Percentiles rank a stretch among this genome's conserved stretches.
Evolutionary conservation across 78 protist species (phyloP).

Genomic region (Parvularia atlantis): DNA sequence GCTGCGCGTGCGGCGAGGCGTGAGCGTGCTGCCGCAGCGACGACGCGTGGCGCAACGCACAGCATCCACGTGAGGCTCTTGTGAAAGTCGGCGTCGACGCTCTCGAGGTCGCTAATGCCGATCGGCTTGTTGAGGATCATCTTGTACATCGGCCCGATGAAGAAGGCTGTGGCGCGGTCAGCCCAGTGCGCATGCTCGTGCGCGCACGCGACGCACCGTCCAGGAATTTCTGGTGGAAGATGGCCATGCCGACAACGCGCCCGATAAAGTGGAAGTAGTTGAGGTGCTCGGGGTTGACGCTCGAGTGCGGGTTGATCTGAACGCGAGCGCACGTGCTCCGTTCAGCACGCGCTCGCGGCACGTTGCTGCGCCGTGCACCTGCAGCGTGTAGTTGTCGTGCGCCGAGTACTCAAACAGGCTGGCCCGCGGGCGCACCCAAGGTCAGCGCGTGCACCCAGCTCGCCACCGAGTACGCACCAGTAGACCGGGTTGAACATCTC

Average conservation of each 20-base stretch:
- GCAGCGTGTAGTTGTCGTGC: conserved; percentile 33
- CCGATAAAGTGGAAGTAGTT: conserved; percentile 56
- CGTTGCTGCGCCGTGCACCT: too few relatives aligned
- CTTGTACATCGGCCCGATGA: conserved; percentile 51
- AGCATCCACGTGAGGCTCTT: background rate
- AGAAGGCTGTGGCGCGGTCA: background rate
- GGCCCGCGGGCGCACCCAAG: too few relatives aligned
- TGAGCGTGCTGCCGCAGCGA: too few relatives aligned
- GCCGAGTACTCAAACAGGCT: conserved; percentile 43
- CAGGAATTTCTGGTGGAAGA: conserved; percentile 37
- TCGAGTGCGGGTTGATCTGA: conserved; percentile 36
- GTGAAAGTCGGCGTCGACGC: background rate
- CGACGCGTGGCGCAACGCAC: too few relatives aligned
- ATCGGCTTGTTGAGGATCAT: conserved; percentile 32
- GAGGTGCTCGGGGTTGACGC: conserved; percentile 64
- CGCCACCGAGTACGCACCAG: too few relatives aligned
- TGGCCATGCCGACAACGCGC: conserved; percentile 58
- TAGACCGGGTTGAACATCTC: conserved; percentile 57
- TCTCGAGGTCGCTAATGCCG: background rate
- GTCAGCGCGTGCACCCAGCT: too few relatives aligned
- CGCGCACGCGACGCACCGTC: conserved; percentile 14
- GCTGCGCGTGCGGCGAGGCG: too few relatives aligned
- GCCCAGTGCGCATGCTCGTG: background rate
- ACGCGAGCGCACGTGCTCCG: too few relatives aligned
- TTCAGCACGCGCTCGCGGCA: too few relatives aligned